Evolutionary conservation across 345 rosid genomes (phyloP).

Genomic region (Balakata baccata): DNA sequence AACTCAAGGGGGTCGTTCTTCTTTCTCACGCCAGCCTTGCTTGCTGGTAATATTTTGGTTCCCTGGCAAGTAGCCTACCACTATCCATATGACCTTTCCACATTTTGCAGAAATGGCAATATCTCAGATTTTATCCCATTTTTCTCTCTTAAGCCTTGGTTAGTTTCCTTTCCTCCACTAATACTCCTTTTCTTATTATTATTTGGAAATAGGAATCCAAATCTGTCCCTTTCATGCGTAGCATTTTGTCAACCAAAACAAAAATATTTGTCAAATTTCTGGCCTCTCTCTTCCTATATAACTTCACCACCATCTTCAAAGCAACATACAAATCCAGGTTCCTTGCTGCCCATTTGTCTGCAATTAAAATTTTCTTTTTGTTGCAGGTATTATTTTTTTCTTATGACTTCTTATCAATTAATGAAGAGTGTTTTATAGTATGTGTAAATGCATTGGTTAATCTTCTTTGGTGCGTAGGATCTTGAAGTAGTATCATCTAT

Average conservation of each 20-base stretch:
- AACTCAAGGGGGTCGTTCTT: background rate
- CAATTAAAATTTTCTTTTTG: background rate
- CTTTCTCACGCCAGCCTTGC: conserved; percentile 22
- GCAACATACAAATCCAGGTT: background rate
- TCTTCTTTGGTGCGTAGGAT: conserved; percentile 12
- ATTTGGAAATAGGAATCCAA: background rate
- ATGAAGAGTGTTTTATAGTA: background rate
- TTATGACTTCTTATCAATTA: background rate
- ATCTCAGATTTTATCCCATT: background rate
- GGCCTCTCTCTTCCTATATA: conserved; percentile 33
- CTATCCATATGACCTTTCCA: conserved; percentile 23
- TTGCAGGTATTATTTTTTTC: conserved; percentile 10
- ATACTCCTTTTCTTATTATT: background rate
- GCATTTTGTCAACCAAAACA: conserved; percentile 28
- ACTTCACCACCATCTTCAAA: conserved; percentile 1
- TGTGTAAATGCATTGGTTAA: background rate
- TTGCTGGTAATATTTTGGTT: conserved; percentile 56
- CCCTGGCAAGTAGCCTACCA: conserved; percentile 48
- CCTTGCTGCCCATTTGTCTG: background rate
- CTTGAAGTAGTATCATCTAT: conserved; percentile 20
- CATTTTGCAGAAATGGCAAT: conserved; percentile 10
- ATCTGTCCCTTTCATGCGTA: conserved; percentile 32
- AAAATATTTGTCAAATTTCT: background rate
- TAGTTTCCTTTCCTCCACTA: background rate
- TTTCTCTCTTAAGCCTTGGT: background rate